Evolutionary conservation across 2,329 filamentous ascomycete genomes (phyloP), one percentile per base, ranked within the genome.

Genomic region (Zymoseptoria tritici): DNA sequence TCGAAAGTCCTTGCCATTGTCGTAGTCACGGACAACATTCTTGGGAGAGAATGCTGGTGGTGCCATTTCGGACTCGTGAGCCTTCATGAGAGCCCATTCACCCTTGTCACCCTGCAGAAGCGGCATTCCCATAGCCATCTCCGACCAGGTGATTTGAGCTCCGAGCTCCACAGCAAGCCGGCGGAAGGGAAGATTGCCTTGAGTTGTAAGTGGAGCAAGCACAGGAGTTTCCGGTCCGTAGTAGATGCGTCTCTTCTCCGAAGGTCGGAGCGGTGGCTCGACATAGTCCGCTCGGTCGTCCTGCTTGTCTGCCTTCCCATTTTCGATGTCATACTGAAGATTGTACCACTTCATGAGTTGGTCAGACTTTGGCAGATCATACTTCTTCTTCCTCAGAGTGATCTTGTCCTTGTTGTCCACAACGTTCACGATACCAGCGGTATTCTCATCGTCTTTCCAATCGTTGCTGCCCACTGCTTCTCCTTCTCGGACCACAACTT

Each of bases 71-170:
- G 87, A 89, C 72, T 91, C 86, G 72, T 99, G 94, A 2, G 90
- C 90, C 75, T 94, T 95, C 81, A 97, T 85, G 58, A 99, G 80
- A 20, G 94, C 91, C 94, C 94, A 99, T 77, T 99, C 94, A 1
- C 87, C 82, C 76, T 93, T 95, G 64, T 89, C 85, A 42, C 94
- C 94, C 74, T 97, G 91, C 5, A 99, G 82, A 50, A 99, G 77
- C 9, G 93, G 92, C 74, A 96, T 79, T 26, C 90, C 87, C 83
- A 99, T 89, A 3, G 93, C 94, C 94, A 99, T 99, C 76, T 99
- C 94, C 0, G 93, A 97, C 79, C 96, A 99, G 0, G 94, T 99
- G 54, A 96, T 81, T 71, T 97, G 89, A 26, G 91, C 92, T 42
- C 94, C 94, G 22, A 97, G 82, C 58, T 92, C 88, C 11, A 91